phyloP scores from a whole-genome alignment of 306 rosid genomes.

The Hippophae rhamnoides region DNA sequence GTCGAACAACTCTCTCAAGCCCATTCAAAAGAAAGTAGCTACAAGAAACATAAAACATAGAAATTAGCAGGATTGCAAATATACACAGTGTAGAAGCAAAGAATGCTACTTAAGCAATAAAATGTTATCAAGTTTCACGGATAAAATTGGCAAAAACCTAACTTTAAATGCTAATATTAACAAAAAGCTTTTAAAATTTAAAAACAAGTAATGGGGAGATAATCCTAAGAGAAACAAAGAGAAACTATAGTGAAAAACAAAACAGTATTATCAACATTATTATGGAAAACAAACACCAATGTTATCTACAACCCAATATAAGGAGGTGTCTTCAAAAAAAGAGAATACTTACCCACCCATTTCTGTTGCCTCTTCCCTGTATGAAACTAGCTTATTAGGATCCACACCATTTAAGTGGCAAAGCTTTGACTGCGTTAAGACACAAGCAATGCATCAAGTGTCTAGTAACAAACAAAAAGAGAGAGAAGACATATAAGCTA shows the following conservation, averaged over 20 bases:
- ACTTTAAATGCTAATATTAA: no score
- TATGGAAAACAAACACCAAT: neutral
- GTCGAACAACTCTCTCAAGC: conserved; percentile 83
- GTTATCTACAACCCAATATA: neutral
- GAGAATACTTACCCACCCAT: conserved; percentile 88
- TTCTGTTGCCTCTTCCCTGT: conserved; percentile 84
- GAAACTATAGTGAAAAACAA: no score
- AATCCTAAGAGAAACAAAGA: no score
- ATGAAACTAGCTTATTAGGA: conserved; percentile 54
- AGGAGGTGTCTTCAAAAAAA: conserved; percentile 5
- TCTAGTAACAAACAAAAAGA: neutral
- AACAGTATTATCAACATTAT: no score
- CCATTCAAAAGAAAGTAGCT: conserved; percentile 91
- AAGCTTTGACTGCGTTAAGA: conserved; percentile 62
- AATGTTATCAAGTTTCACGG: neutral
- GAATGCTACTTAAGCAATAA: conserved; percentile 2
- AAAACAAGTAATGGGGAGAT: no score
- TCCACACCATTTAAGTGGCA: conserved; percentile 60
- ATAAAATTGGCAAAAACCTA: no score
- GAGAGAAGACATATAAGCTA: conserved; percentile 1
- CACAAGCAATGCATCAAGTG: conserved; percentile 4
- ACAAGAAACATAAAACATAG: conserved; percentile 16
- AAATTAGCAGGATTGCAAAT: conserved; percentile 8
- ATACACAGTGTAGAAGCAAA: neutral
- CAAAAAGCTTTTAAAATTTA: no score